Percentiles rank a stretch among this genome's conserved stretches.
phyloP scores from a whole-genome alignment of 192 early-diverging fungal species.

The Rhizophlyctis rosea region DNA sequence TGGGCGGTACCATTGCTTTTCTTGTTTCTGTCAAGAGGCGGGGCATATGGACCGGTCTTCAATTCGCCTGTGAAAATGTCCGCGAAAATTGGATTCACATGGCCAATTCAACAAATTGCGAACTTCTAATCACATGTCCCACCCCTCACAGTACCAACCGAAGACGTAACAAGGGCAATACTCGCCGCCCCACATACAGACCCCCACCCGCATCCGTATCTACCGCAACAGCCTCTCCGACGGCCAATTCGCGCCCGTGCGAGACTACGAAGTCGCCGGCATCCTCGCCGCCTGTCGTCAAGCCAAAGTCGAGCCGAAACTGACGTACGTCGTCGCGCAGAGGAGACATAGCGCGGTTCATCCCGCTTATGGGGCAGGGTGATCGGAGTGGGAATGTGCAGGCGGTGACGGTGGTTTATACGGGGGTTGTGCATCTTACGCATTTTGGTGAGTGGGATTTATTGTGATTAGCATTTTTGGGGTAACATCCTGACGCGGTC shows the following conservation, averaged over 20 bases:
- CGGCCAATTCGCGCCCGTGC: slow-evolving; percentile 53
- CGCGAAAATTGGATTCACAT: no score
- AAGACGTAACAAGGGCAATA: no score
- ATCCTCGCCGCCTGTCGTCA: slow-evolving; percentile 40
- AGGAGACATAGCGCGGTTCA: slow-evolving; percentile 67
- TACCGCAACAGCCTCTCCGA: slow-evolving; percentile 67
- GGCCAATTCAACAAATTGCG: no score
- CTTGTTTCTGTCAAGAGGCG: no score
- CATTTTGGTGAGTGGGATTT: neutral
- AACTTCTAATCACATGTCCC: no score
- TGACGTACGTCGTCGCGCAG: slow-evolving; percentile 53
- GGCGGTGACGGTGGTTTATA: slow-evolving; percentile 67
- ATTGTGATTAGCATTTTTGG: neutral
- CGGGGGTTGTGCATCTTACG: neutral
- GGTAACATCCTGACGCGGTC: slow-evolving; percentile 69
- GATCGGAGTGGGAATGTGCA: slow-evolving; percentile 78
- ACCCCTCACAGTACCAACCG: no score
- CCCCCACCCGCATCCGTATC: slow-evolving; percentile 54
- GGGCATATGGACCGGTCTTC: no score
- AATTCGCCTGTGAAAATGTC: no score
- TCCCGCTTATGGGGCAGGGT: slow-evolving; percentile 56
- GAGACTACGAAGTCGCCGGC: slow-evolving; percentile 48
- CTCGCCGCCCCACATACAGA: no score
- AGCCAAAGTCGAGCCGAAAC: no score
- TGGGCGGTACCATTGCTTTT: no score